These are phyloP conservation scores for Boechera stricta DNA, from an alignment of 345 rosid species.

Conservation along the genomic window DNA sequence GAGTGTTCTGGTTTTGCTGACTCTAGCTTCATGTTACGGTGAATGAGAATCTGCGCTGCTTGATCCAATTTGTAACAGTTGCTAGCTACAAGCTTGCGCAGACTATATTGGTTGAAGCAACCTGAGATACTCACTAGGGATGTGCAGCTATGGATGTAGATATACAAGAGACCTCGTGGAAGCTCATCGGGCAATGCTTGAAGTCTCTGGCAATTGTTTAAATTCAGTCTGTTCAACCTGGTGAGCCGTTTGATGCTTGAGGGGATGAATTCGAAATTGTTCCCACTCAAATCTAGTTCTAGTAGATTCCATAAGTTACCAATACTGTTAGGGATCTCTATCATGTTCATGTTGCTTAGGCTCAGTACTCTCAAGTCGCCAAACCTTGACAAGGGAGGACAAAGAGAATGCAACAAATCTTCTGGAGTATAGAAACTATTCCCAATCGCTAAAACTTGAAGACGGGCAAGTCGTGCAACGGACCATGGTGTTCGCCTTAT, in stretches of 20 bases:
- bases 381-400: constrained; percentile 40
- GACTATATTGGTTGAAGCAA: constrained; percentile 29
- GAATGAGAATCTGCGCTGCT: constrained; percentile 35
- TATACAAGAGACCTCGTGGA: constrained; percentile 30
- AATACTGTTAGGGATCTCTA: constrained; percentile 42
- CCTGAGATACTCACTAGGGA: constrained; percentile 41
- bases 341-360: constrained; percentile 39
- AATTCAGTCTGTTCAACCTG: constrained; percentile 15
- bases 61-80: constrained; percentile 43
- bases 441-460: constrained; percentile 34
- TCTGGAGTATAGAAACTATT: constrained; percentile 2
- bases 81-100: constrained; percentile 41
- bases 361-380: constrained; percentile 38
- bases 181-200: constrained; percentile 45
- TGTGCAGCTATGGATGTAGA: constrained; percentile 36
- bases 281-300: constrained; percentile 40
- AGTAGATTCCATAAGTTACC: constrained; percentile 36
- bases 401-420: constrained; percentile 26
- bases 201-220: constrained; percentile 47
- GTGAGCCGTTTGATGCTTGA: constrained; percentile 41
- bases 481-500: constrained; percentile 38
- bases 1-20: constrained; percentile 37
- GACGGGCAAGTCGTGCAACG: constrained; percentile 25
- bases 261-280: constrained; percentile 43
- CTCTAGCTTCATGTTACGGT: constrained; percentile 32